phyloP scores from a whole-genome alignment of 164 flowering plant genomes.

The Annona cherimola region DNA sequence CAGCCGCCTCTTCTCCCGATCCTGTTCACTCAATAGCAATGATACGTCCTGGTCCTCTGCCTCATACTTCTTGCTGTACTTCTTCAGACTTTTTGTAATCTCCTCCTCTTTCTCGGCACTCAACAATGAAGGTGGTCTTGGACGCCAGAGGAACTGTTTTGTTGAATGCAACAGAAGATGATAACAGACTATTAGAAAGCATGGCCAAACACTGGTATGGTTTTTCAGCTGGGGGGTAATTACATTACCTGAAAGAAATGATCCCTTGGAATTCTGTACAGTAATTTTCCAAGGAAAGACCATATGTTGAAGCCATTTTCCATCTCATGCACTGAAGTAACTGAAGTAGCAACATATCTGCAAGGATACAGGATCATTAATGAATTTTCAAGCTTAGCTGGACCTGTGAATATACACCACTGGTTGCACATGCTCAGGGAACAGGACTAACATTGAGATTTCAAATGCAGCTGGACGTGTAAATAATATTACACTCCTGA shows the following conservation, averaged over 20 bases:
- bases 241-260: conserved; percentile 76
- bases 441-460: too few species aligned
- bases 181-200: not conserved
- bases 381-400: too few species aligned
- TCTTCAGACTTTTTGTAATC: conserved; percentile 84
- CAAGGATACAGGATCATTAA: not conserved
- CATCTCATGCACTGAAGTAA: conserved; percentile 98
- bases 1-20: conserved; percentile 74
- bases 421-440: too few species aligned
- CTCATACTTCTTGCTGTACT: conserved; percentile 93
- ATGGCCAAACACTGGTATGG: not conserved
- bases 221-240: not conserved
- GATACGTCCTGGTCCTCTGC: conserved; percentile 94
- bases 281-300: conserved; percentile 89
- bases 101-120: conserved; percentile 88
- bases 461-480: too few species aligned
- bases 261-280: conserved; percentile 79
- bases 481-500: not conserved
- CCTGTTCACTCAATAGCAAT: conserved; percentile 76
- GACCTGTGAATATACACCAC: too few species aligned
- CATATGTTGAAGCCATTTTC: conserved; percentile 94
- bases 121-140: conserved; percentile 81
- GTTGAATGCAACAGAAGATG: not conserved
- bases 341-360: conserved; percentile 92
- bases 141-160: conserved; percentile 81